Conservation (phyloP, 148 eudicot genomes). For the Rhododendron griersonianum region DNA sequence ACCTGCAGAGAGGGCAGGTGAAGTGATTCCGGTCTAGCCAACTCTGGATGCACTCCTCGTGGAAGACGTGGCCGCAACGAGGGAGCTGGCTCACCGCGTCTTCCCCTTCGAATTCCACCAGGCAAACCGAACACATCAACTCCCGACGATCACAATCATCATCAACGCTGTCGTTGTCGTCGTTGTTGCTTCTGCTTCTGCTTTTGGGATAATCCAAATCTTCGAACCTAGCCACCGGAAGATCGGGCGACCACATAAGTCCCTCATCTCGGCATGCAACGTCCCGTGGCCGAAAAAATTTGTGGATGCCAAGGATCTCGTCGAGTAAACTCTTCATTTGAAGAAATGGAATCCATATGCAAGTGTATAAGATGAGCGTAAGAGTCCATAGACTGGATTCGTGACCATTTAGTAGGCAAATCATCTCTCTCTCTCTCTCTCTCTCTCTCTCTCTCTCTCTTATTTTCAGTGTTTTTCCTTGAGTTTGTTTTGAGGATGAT, state of each 20-base stretch:
- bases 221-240: constrained; percentile 27
- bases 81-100: constrained; percentile 51
- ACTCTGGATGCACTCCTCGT: constrained; percentile 46
- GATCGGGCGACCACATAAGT: constrained; percentile 22
- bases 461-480: neutral
- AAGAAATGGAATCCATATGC: constrained; percentile 48
- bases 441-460: neutral
- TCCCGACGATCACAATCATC: neutral
- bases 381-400: constrained; percentile 34
- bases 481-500: neutral
- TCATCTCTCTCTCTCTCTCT: constrained; percentile 17
- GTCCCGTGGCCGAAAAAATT: neutral
- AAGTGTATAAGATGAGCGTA: constrained; percentile 52
- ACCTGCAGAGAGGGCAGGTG: constrained; percentile 83
- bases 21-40: constrained; percentile 53
- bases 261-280: neutral
- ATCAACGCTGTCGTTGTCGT: neutral
- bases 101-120: constrained; percentile 54
- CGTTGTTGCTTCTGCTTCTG: neutral
- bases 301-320: constrained; percentile 18
- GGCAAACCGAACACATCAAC: constrained; percentile 55
- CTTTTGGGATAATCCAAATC: constrained; percentile 22
- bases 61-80: constrained; percentile 59
- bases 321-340: constrained; percentile 27
- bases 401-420: constrained; percentile 19